A percentile compares a stretch with the other conserved stretches of the same genome.
Conservation (phyloP, 805 yeast species). For the Priceomyces carsonii region DNA sequence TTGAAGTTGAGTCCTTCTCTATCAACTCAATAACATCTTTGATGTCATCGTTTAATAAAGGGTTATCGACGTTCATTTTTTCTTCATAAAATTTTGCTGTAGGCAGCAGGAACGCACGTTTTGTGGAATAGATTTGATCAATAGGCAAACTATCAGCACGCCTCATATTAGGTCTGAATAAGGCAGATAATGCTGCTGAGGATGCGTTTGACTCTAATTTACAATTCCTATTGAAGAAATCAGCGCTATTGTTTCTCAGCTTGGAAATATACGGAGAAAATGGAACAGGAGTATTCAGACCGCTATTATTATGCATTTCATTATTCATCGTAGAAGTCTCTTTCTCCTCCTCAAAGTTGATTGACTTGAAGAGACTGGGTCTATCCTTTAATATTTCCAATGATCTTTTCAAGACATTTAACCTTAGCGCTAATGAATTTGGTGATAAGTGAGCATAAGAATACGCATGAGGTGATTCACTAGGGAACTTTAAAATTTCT, state of each 20-base stretch:
- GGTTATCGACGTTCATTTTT: conserved; percentile 8
- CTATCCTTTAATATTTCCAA: conserved; percentile 69
- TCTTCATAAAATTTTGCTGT: background rate
- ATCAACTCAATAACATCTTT: conserved; percentile 50
- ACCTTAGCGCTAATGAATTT: conserved; percentile 71
- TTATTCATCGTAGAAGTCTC: too few relatives aligned
- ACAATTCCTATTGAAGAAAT: conserved; percentile 15
- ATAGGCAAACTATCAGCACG: conserved; percentile 41
- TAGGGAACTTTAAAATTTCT: conserved; percentile 64
- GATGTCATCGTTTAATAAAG: conserved; percentile 40
- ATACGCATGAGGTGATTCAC: conserved; percentile 80
- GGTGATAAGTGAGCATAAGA: conserved; percentile 84
- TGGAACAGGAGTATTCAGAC: background rate
- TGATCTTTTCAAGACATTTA: conserved; percentile 74
- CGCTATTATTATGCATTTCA: too few relatives aligned
- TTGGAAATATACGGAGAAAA: conserved; percentile 5
- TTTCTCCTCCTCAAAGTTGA: conserved; percentile 10
- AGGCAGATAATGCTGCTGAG: conserved; percentile 47
- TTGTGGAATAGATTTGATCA: conserved; percentile 14
- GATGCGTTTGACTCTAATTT: conserved; percentile 45
- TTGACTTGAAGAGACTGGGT: conserved; percentile 47
- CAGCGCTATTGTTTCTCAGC: conserved; percentile 18
- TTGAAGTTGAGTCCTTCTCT: conserved; percentile 35
- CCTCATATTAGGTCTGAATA: conserved; percentile 37
- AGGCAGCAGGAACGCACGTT: too few relatives aligned